Conservation (phyloP, 2,329 filamentous ascomycete species). For the Ascochyta viciae-villosae region DNA sequence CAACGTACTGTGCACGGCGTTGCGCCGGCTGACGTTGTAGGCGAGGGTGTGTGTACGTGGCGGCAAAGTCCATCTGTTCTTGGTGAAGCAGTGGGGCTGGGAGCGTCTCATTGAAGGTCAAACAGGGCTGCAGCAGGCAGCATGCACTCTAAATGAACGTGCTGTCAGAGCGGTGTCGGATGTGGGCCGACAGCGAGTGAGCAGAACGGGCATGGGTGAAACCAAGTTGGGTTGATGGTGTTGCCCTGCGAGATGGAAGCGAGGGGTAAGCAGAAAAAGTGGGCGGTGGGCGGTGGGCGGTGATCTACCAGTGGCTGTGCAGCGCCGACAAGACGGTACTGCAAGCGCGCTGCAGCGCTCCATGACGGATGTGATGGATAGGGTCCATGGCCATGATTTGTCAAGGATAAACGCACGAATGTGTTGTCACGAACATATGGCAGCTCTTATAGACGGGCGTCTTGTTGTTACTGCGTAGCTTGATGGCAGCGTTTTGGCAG, state of each 20-base stretch:
- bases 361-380: neutral
- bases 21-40: neutral
- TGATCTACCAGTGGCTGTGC: conserved; percentile 5
- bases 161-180: neutral
- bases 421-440: neutral
- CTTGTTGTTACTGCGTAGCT: neutral
- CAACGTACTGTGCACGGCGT: too few relatives aligned
- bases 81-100: neutral
- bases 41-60: neutral
- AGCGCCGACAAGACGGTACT: neutral
- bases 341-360: neutral
- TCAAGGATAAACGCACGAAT: neutral
- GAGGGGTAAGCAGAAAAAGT: neutral
- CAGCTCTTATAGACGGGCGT: neutral
- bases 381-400: neutral
- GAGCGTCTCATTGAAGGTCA: neutral
- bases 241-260: conserved; percentile 12
- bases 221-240: conserved; percentile 2
- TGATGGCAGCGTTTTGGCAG: neutral
- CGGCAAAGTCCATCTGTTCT: too few relatives aligned
- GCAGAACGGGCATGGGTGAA: neutral
- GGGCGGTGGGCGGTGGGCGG: neutral
- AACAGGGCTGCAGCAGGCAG: neutral
- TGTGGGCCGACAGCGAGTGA: neutral
- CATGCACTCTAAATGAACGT: neutral